Evolutionary conservation across 768 basidiomycete species (phyloP), one percentile per base, ranked within the genome.

Genomic region (Pulveroboletus sp.): DNA sequence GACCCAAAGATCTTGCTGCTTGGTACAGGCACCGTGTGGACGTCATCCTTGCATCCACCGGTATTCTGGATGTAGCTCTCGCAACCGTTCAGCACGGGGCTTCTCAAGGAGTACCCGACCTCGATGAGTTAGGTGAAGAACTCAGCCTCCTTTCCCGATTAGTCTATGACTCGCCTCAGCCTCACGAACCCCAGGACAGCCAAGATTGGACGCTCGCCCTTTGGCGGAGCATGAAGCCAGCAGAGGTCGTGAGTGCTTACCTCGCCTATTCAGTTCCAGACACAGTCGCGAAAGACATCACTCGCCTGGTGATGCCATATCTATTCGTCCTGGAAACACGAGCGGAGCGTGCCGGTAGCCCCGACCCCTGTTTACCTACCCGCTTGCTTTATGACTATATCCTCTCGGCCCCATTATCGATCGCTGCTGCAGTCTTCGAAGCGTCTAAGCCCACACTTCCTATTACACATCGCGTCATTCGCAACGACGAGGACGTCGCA

Each of bases 41-140:
- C 36, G 54, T 60, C 13, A 77, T 92, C 52, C 78, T 93, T 26
- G 64, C 72, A 7, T 71, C 73, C 0, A 83, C 84, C 0, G 93
- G 93, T 1, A 78, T 92, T 69, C 71, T 93, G 38, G 87, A 93
- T 58, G 67, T 81, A 31, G 90, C 93, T 5, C 75, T 98, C 17
- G 79, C 81, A 7, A 74, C 86, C 39, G 77, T 92, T 8, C 94
- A 96, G 64, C 84, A 95, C 55, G 93, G 84, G 13, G 93, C 87
- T 10, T 85, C 92, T 8, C 81, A 82, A 57, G 86, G 86, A 13
- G 73, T 96, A 11, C 77, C 82, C 17, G 81, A 73, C 1, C 77
- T 99, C 37, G 94, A 95, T 57, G 82, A 83, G 60, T 68, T 93
- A 3, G 95, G 93, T 2, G 95, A 97, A 71, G 94, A 98, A 46